Base-by-base conservation (phyloP, 345 rosid species). In the Clarkia xantiana region DNA sequence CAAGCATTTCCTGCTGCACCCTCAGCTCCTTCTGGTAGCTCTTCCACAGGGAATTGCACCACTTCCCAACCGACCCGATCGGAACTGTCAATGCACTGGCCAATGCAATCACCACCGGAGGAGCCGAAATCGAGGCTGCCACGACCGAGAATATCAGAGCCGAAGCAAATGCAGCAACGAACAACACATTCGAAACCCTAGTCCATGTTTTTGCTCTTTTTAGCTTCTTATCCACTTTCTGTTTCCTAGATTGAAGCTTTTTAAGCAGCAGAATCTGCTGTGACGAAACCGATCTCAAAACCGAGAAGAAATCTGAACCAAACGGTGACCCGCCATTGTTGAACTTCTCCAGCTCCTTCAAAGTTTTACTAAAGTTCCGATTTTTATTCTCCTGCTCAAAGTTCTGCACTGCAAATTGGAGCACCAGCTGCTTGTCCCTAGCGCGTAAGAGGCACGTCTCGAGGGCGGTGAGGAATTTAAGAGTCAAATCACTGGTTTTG, bases 61-160 rank as follows among this genome's bases (percentile, higher is more conserved):
- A 90, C 64, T 74, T 83, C 10, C 97, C 95, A 14, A 71, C 63
- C 0, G 93, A 65, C 22, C 86, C 93, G 7, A 79, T 61, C 0
- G 97, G 91, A 55, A 72, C 79, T 9, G 86, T 54, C 54, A 90
- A 41, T 10, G 80, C 97, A 46, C 78, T 78, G 0, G 84, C 82
- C 47, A 86, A 48, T 47, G 96, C 93, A 2, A 66, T 69, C 10
- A 78, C 67, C 9, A 86, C 71, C 10, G 91, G 89, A 0, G 83
- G 96, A 4, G 79, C 84, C 18, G 89, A 69, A 40, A 83, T 56
- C 0, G 94, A 82, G 23, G 86, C 96, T 36, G 97, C 96, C 60
- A 83, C 91, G 14, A 90, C 94, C 0, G 97, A 81, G 67, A 86
- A 69, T 40, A 83, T 73, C 67, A 86, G 57, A 15, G 72, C 79